Evolutionary conservation across 441 rosid genomes (phyloP), one percentile per base, ranked within the genome.

Genomic region (Biscutella laevigata): DNA sequence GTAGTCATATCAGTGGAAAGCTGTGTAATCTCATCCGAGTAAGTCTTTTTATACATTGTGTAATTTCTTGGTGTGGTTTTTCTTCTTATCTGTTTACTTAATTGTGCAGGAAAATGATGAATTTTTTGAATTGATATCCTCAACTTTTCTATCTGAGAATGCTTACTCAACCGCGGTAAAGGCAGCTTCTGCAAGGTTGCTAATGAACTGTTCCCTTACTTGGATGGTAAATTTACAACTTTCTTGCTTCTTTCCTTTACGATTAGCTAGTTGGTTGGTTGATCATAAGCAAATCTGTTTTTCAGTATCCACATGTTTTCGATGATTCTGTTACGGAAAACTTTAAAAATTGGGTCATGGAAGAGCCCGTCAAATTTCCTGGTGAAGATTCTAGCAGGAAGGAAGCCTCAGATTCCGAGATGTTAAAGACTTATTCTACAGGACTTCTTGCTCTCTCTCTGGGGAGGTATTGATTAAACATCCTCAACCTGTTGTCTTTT

Each of bases 31-130:
- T 22, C 25, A 22, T 22, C 2, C 2, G 25, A 22, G 25, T 22
- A 22, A 22, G 25, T 22, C 25, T 22, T 22, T 22, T 22, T 68
- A 53, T 33, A 64, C 80, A 27, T 59, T 40, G 3, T 27, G 53
- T 67, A 4, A 19, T 53, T 59, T 7, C 8, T 33, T 53, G 33
- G 35, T 25, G 35, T 11, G 13, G 42, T 70, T 62, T 20, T 41
- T 29, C 33, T 64, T 58, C 20, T 41, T 68, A 53, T 30, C 53
- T 39, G 3, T 26, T 59, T 66, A 5, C 26, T 52, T 58, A 9
- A n/a, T 30, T n/a, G 36, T 16, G 63, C 84, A 94, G 99, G 97
- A 84, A 30, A 94, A 89, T 57, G 99, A 89, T 69, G 97, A 89
- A 61, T 94, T 94, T 66, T 94, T 89, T 71, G 96, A 89, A 34